Conservation (phyloP, 768 basidiomycete species). For the Pisolithus orientalis region DNA sequence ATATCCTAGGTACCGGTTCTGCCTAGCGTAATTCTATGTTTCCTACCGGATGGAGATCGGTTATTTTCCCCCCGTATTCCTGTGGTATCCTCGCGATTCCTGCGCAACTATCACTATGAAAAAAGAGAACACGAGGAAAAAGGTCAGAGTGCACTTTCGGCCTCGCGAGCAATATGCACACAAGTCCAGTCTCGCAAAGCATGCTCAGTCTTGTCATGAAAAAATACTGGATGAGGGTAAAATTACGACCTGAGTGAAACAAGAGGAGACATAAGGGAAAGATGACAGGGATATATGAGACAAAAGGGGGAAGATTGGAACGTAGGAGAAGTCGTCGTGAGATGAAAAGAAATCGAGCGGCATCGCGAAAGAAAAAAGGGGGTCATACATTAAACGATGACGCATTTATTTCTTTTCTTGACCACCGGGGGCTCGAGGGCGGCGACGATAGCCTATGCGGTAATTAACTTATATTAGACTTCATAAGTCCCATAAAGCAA, state of each 20-base stretch:
- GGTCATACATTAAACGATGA: conserved; percentile 62
- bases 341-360: conserved; percentile 27
- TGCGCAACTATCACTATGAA: conserved; percentile 21
- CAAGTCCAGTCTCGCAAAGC: conserved; percentile 14
- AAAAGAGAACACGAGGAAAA: conserved; percentile 1
- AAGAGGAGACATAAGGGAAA: conserved; percentile 16
- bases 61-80: conserved; percentile 11
- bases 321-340: conserved; percentile 30
- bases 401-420: conserved; percentile 74
- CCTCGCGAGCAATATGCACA: conserved; percentile 16
- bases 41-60: conserved; percentile 6
- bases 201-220: conserved; percentile 22
- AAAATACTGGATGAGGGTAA: conserved; percentile 15
- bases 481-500: background rate
- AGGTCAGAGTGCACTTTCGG: conserved; percentile 18
- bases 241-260: conserved; percentile 18
- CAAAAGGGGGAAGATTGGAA: conserved; percentile 14
- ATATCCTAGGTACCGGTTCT: conserved; percentile 11
- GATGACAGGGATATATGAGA: conserved; percentile 32
- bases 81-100: conserved; percentile 28
- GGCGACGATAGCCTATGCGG: conserved; percentile 86
- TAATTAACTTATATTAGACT: conserved; percentile 2
- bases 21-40: conserved; percentile 10
- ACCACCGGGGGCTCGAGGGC: conserved; percentile 95
- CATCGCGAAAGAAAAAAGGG: conserved; percentile 14